Evolutionary conservation across 768 basidiomycete genomes (phyloP).

Genomic region (Neoboletus subvelutipes): DNA sequence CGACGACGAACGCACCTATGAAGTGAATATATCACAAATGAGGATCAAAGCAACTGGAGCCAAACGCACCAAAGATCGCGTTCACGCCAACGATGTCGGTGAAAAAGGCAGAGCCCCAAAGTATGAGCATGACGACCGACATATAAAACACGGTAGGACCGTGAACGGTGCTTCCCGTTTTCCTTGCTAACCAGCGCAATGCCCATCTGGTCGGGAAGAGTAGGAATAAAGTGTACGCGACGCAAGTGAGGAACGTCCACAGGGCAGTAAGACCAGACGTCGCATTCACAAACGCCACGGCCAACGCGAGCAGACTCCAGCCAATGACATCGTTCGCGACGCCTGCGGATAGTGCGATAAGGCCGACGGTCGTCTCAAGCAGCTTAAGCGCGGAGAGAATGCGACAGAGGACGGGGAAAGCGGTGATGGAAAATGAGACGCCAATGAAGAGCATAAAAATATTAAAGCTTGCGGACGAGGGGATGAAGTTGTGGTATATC

Average conservation of each 20-base stretch:
- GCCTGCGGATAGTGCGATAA: slow-evolving; percentile 89
- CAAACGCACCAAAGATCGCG: slow-evolving; percentile 74
- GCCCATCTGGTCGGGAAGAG: slow-evolving; percentile 63
- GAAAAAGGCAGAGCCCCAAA: slow-evolving; percentile 89
- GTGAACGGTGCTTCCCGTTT: slow-evolving; percentile 76
- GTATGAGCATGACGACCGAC: slow-evolving; percentile 75
- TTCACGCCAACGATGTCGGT: slow-evolving; percentile 95
- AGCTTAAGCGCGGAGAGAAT: slow-evolving; percentile 89
- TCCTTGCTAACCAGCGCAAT: slow-evolving; percentile 69
- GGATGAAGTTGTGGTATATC: slow-evolving; percentile 74
- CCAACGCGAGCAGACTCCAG: slow-evolving; percentile 87
- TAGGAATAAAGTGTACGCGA: slow-evolving; percentile 80
- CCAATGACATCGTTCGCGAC: slow-evolving; percentile 89
- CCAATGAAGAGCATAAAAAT: slow-evolving; percentile 95
- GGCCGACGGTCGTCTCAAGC: slow-evolving; percentile 88
- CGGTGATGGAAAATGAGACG: slow-evolving; percentile 87
- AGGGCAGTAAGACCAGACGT: slow-evolving; percentile 79
- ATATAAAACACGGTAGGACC: slow-evolving; percentile 89
- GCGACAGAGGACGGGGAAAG: slow-evolving; percentile 87
- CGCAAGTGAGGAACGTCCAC: slow-evolving; percentile 76
- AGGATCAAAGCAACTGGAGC: neutral
- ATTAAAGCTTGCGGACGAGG: slow-evolving; percentile 59
- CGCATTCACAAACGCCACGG: slow-evolving; percentile 90
- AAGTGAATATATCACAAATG: neutral
- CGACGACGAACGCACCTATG: slow-evolving; percentile 78